Evolutionary conservation across 2,329 filamentous ascomycete species (phyloP), one percentile per base, ranked within the genome.

Genomic region (Fusarium xyrophilum): DNA sequence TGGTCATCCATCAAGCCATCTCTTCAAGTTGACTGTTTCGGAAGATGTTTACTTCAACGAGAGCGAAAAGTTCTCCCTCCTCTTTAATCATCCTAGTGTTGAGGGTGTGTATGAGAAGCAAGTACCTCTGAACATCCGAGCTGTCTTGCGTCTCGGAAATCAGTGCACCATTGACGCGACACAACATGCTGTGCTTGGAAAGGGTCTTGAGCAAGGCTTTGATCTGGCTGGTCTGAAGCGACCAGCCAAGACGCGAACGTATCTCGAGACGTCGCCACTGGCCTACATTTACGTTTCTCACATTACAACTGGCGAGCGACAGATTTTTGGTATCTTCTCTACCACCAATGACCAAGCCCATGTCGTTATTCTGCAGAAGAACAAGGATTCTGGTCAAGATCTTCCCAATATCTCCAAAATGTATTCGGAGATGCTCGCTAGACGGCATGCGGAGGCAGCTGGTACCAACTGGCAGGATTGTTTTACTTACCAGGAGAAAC

Each of bases 41-140:
- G 96, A 99, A 77, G 90, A 96, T 58, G 85, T 92, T 1, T 99
- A 96, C 79, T 88, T 97, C 64, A 88, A 89, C 44, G 93, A 98
- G 77, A 85, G 90, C 0, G 91, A 93, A 65, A 96, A 93, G 76
- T 90, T 98, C 65, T 88, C 90, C 4, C 81, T 90, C 30, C 83
- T 98, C 3, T 95, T 97, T 82, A 93, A 95, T 67, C 94, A 99
- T 76, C 88, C 93, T 0, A 97, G 93, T 77, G 92, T 99, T 3
- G 96, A 99, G 79, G 96, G 96, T 32, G 93, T 99, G 17, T 99
- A 99, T 75, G 96, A 99, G 81, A 95, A 91, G 74, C 91, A 97
- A 70, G 85, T 99, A 3, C 93, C 96, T 2, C 83, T 98, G 9
- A 93, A 92, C 67, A 87, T 97, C 48, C 88, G 95, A 40, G 96